phyloP scores from a whole-genome alignment of 129 eudicot genomes.

The Saposhnikovia divaricata region DNA sequence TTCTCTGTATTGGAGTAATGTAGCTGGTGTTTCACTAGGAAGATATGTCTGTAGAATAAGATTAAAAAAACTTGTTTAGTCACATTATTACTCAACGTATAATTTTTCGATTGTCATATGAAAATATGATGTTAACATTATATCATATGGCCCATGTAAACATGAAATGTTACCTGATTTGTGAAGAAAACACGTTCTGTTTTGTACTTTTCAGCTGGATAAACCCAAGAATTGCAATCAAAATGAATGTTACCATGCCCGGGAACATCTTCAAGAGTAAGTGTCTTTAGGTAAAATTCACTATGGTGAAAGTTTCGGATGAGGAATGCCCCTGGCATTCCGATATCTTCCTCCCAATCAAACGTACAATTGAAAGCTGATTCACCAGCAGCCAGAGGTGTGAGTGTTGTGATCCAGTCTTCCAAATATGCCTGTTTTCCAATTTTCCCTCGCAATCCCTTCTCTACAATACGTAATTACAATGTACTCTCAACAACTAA shows the following conservation, averaged over 20 bases:
- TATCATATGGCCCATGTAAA: no score
- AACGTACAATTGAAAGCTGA: not conserved
- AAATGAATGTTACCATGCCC: not conserved
- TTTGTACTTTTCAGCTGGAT: not conserved
- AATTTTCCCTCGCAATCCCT: not conserved
- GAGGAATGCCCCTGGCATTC: not conserved
- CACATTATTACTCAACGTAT: not conserved
- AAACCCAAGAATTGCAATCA: not conserved
- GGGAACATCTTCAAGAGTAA: not conserved
- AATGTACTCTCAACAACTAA: not conserved
- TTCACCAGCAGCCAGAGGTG: conserved; percentile 1
- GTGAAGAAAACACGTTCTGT: not conserved
- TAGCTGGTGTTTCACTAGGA: not conserved
- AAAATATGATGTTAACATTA: not conserved
- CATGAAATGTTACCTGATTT: not conserved
- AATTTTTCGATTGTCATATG: no score
- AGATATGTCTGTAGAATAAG: not conserved
- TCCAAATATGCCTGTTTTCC: not conserved
- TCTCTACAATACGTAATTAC: not conserved
- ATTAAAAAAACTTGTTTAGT: not conserved
- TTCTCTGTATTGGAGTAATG: not conserved
- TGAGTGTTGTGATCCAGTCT: not conserved
- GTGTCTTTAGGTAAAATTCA: not conserved
- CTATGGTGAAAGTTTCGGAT: not conserved
- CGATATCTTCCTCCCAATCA: not conserved